Base-by-base conservation (phyloP, 352 stramenopile species). In the Elongisporangium prolatum region DNA sequence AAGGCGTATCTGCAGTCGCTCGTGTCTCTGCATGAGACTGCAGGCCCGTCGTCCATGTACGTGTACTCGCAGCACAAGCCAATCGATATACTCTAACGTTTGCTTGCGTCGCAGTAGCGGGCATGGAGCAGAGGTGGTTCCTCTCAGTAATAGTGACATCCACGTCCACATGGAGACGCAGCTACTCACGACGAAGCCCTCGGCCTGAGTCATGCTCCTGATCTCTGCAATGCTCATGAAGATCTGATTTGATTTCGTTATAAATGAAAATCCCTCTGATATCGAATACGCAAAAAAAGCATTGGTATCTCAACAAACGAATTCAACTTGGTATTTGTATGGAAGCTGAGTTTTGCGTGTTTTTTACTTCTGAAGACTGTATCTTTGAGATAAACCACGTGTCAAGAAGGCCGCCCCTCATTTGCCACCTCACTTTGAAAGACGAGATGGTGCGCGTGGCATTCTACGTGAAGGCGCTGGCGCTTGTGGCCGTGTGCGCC, bases 101-200 rank as follows among this genome's bases (percentile, higher is more conserved):
- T 13, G 6, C 4, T 54, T 52, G 16, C 4, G 34, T 14, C 4
- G 34, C 11, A 50, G 21, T 38, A 84, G 73, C 51, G 70, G 66
- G 16, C 68, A 70, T 50, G 71, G 72, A 0, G 72, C 76, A 0
- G 80, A 90, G 25, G 76, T 90, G 63, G 69, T 65, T 20, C 80
- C 77, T 2, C 52, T 90, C 8, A 80, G 61, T 59, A 83, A 64
- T 38, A 71, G 71, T n/a, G 80, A 90, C 70, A 87, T 90, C 60
- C 78, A 86, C 44, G 64, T 90, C 28, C 70, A 87, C 40, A 67
- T 88, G 59, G 77, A 90, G 69, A 69, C 68, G 62, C 75, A 84
- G 59, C 59, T 58, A 21, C 52, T 60, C 54, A 68, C 63, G 37
- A 48, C 38, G 11, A 60, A 69, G n/a, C 48, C n/a, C 16, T n/a